Evolutionary conservation across 345 rosid species (phyloP), one percentile per base, ranked within the genome.

Genomic region (Ricinus communis): DNA sequence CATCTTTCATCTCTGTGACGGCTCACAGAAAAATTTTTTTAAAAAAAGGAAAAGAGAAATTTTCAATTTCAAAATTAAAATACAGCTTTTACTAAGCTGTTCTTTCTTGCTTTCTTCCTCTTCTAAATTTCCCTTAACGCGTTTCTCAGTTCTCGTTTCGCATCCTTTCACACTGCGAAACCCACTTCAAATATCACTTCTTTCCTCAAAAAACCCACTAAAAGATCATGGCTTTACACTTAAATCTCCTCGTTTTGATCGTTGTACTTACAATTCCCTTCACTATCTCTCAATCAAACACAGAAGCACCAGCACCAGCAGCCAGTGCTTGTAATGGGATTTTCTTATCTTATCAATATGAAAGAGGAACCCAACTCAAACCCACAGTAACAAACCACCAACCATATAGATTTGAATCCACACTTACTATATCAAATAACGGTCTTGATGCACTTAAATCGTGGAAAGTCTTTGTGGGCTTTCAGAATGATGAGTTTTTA

Each of bases 351-450:
- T 95, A 92, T 76, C 60, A 80, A 8, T 87, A 86, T 77, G 52
- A 45, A 1, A 38, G 41, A 5, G 99, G 99, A 31, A 46, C 84
- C 51, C 65, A 80, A 79, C 79, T 95, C 13, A 79, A 81, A 27
- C 99, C 99, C 19, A 79, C 83, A 47, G 76, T 81, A 61, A 86
- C 87, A 5, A 66, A 46, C 24, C 77, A 80, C 86, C 99, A 95
- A 78, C 84, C 97, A 5, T 95, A 92, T 83, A 80, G 94, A 41
- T 95, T 95, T 83, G 84, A 90, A 76, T 95, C 98, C 0, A 87
- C 82, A 22, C 83, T 95, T 24, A 85, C 85, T 0, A 84, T 92
- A 43, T 78, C 89, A 70, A 95, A 95, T 78, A 86, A 88, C 77
- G 99, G 87, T 1, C 77, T 79, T 55, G 87, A 86, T 43, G 88